A percentile compares a stretch with the other conserved stretches of the same genome.
Conservation (phyloP, 2,329 filamentous ascomycete genomes). For the Onygenales sp. region DNA sequence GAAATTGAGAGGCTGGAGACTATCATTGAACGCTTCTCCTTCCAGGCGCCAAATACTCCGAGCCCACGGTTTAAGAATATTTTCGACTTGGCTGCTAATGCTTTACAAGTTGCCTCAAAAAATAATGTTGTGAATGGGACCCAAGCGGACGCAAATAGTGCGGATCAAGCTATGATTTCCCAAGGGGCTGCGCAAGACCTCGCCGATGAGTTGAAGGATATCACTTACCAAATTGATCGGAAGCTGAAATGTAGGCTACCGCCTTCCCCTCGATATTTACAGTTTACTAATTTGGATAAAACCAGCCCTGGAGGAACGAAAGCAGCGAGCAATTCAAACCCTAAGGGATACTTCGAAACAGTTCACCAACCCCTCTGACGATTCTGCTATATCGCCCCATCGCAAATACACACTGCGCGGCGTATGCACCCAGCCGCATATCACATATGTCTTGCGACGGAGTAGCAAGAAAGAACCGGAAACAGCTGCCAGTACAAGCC, state of each 20-base stretch:
- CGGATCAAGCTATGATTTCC: slow-evolving; percentile 11
- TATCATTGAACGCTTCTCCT: slow-evolving; percentile 22
- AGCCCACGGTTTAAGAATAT: slow-evolving; percentile 20
- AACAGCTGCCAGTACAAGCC: slow-evolving; percentile 19
- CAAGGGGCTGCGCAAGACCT: slow-evolving; percentile 16
- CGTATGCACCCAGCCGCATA: slow-evolving; percentile 47
- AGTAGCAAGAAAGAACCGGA: slow-evolving; percentile 13
- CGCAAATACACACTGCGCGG: slow-evolving; percentile 48
- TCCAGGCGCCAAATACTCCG: slow-evolving; percentile 12
- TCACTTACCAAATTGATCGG: slow-evolving; percentile 30
- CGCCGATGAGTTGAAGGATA: slow-evolving; percentile 23
- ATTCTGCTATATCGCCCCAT: slow-evolving; percentile 29
- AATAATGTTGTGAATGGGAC: slow-evolving; percentile 7
- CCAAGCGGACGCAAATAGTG: slow-evolving; percentile 13
- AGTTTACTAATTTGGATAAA: not conserved
- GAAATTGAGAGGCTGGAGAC: slow-evolving; percentile 24
- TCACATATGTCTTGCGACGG: slow-evolving; percentile 46
- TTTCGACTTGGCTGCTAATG: slow-evolving; percentile 27
- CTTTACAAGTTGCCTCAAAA: slow-evolving; percentile 19
- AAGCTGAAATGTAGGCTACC: slow-evolving; percentile 28
- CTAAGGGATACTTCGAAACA: slow-evolving; percentile 36
- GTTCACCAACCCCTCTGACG: slow-evolving; percentile 37
- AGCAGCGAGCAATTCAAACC: slow-evolving; percentile 29
- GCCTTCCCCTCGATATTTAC: not conserved
- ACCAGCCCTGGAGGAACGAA: slow-evolving; percentile 33